These are phyloP conservation scores for Blastomyces gilchristii DNA, from an alignment of 2,329 filamentous ascomycete genomes.

Conservation along the genomic window DNA sequence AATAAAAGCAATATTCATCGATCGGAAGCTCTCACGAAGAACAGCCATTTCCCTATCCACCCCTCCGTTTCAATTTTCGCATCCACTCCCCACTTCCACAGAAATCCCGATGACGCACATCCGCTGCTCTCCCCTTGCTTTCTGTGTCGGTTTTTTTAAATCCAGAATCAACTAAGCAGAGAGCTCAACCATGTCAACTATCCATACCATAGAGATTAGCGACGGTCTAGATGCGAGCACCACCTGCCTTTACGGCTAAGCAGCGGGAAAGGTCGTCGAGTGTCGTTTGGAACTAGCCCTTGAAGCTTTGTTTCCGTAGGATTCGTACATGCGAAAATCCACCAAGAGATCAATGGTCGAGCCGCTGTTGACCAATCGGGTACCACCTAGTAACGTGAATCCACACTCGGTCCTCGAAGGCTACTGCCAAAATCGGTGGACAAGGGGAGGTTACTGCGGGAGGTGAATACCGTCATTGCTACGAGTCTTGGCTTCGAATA, in stretches of 20 bases:
- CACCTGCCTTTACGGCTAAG: conserved; percentile 17
- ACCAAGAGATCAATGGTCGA: background rate
- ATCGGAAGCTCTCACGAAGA: background rate
- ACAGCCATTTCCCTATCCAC: background rate
- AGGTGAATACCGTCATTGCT: conserved; percentile 32
- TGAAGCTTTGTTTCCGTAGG: background rate
- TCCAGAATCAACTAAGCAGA: conserved; percentile 12
- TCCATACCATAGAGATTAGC: conserved; percentile 7
- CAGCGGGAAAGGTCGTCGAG: background rate
- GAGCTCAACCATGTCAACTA: conserved; percentile 31
- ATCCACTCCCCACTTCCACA: background rate
- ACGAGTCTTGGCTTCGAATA: conserved; percentile 30
- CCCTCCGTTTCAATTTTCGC: background rate
- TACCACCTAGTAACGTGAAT: background rate
- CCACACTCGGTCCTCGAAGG: background rate
- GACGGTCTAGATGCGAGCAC: conserved; percentile 27
- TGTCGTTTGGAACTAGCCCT: background rate
- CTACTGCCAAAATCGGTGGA: background rate
- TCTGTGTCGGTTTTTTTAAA: background rate
- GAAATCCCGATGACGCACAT: background rate
- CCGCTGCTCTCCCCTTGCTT: background rate
- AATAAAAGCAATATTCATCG: background rate
- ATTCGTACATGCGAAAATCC: background rate
- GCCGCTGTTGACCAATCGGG: conserved; percentile 3
- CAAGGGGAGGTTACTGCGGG: background rate